Conservation (phyloP, 1,284 basidiomycete species). For the Stereum hirsutum region DNA sequence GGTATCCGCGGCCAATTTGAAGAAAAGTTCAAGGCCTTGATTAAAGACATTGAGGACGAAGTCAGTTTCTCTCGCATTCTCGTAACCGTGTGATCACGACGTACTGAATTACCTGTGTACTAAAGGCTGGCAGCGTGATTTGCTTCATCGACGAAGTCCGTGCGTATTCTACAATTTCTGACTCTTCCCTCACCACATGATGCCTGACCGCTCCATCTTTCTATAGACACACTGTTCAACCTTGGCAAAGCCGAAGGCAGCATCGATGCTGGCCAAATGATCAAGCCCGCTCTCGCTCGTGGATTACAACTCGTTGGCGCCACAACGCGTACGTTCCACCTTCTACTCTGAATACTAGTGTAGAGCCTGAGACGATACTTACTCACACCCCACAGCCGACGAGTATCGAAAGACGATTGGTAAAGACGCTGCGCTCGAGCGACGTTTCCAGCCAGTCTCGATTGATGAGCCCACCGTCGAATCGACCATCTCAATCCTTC, state of each 20-base stretch:
- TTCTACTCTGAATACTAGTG: neutral
- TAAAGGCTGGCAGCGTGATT: constrained; percentile 66
- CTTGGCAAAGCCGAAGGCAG: constrained; percentile 89
- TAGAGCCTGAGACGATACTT: neutral
- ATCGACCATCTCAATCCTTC: constrained; percentile 82
- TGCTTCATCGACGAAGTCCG: constrained; percentile 92
- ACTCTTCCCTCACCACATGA: constrained; percentile 6
- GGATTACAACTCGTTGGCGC: constrained; percentile 85
- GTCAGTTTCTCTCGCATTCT: constrained; percentile 24
- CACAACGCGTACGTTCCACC: constrained; percentile 58
- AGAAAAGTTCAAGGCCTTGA: constrained; percentile 82
- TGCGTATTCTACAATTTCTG: constrained; percentile 27
- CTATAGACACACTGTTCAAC: constrained; percentile 67
- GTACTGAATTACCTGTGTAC: neutral
- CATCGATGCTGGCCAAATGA: constrained; percentile 88
- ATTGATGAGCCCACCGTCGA: constrained; percentile 86
- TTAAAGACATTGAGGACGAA: constrained; percentile 84
- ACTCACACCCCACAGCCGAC: constrained; percentile 40
- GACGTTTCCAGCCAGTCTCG: constrained; percentile 82
- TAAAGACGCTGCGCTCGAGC: constrained; percentile 86
- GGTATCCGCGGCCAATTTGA: constrained; percentile 89
- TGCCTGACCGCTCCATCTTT: neutral
- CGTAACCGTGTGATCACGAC: too few relatives aligned
- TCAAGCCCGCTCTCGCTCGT: constrained; percentile 80
- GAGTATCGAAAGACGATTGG: constrained; percentile 90